phyloP scores from a whole-genome alignment of 2,329 filamentous ascomycete species.

The Penicillium glabrum region DNA sequence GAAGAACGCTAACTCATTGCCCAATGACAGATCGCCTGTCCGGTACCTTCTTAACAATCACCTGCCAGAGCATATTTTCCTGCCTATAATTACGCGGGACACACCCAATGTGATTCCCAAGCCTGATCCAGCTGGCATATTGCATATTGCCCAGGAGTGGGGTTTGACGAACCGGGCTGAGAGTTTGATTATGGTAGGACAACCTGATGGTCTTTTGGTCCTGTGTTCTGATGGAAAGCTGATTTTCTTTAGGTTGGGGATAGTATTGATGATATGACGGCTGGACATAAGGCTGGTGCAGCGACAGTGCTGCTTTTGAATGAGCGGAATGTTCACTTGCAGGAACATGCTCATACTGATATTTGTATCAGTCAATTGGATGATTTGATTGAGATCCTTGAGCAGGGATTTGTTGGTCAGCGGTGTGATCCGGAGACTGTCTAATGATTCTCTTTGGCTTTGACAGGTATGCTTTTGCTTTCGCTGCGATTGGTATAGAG shows the following conservation, averaged over 20 bases:
- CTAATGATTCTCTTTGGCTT: not conserved
- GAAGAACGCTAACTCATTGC: not conserved
- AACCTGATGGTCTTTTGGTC: not conserved
- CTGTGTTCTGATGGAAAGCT: not conserved
- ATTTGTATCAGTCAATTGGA: slow-evolving; percentile 70
- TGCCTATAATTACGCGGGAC: slow-evolving; percentile 83
- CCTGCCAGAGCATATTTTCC: slow-evolving; percentile 66
- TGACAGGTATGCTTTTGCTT: not conserved
- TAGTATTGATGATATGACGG: slow-evolving; percentile 89
- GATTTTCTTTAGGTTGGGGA: slow-evolving; percentile 57
- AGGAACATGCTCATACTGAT: slow-evolving; percentile 73
- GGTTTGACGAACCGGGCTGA: slow-evolving; percentile 54
- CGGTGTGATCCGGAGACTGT: slow-evolving; percentile 17
- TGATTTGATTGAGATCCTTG: slow-evolving; percentile 72
- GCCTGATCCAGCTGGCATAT: slow-evolving; percentile 80
- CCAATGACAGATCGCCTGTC: slow-evolving; percentile 40
- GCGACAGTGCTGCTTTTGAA: slow-evolving; percentile 88
- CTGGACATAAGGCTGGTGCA: slow-evolving; percentile 77
- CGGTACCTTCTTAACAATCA: slow-evolving; percentile 64
- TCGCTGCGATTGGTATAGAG: not conserved
- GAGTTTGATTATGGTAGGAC: slow-evolving; percentile 39
- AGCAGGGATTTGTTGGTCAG: slow-evolving; percentile 67
- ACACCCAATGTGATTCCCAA: slow-evolving; percentile 66
- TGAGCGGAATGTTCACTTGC: slow-evolving; percentile 71
- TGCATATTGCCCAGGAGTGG: slow-evolving; percentile 82